A percentile compares a stretch with the other conserved stretches of the same genome.
Conservation (phyloP, 2,329 filamentous ascomycete genomes). For the Dryadomyces quercus-mongolicae region DNA sequence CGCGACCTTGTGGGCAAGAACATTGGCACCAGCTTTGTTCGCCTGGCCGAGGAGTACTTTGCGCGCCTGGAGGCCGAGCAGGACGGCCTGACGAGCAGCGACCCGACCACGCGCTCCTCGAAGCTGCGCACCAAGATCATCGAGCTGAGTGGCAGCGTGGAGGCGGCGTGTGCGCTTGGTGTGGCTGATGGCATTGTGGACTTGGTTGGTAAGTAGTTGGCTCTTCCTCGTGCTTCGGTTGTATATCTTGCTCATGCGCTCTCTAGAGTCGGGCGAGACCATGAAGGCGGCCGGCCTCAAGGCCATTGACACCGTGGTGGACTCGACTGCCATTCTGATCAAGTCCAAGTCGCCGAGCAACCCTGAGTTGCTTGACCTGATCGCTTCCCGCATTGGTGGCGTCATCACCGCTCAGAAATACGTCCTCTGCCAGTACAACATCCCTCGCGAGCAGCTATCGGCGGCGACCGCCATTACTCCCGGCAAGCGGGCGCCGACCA, state of each 20-base stretch:
- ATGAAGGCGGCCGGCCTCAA: slow-evolving; percentile 93
- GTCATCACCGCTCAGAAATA: slow-evolving; percentile 93
- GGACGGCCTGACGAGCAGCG: slow-evolving; percentile 25
- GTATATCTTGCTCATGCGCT: not conserved
- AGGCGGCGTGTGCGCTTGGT: slow-evolving; percentile 89
- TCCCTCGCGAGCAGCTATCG: slow-evolving; percentile 56
- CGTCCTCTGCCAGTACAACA: slow-evolving; percentile 94
- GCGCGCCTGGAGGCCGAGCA: slow-evolving; percentile 53
- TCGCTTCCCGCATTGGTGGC: slow-evolving; percentile 76
- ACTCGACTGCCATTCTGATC: slow-evolving; percentile 80
- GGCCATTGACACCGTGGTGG: slow-evolving; percentile 86
- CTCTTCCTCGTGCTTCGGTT: not conserved
- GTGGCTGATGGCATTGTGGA: slow-evolving; percentile 97
- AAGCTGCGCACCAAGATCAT: slow-evolving; percentile 79
- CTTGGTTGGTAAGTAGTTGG: slow-evolving; percentile 61
- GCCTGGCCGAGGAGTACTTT: slow-evolving; percentile 76
- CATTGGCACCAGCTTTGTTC: slow-evolving; percentile 90
- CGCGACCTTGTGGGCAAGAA: slow-evolving; percentile 82
- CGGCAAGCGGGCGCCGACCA: slow-evolving; percentile 83
- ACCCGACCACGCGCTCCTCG: slow-evolving; percentile 19
- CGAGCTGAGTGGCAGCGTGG: slow-evolving; percentile 90
- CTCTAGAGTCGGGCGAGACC: slow-evolving; percentile 84
- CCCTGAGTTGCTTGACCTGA: slow-evolving; percentile 67
- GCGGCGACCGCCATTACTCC: slow-evolving; percentile 70
- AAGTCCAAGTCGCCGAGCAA: slow-evolving; percentile 78